phyloP scores from a whole-genome alignment of 1,284 basidiomycete genomes.

The Amylostereum areolatum region DNA sequence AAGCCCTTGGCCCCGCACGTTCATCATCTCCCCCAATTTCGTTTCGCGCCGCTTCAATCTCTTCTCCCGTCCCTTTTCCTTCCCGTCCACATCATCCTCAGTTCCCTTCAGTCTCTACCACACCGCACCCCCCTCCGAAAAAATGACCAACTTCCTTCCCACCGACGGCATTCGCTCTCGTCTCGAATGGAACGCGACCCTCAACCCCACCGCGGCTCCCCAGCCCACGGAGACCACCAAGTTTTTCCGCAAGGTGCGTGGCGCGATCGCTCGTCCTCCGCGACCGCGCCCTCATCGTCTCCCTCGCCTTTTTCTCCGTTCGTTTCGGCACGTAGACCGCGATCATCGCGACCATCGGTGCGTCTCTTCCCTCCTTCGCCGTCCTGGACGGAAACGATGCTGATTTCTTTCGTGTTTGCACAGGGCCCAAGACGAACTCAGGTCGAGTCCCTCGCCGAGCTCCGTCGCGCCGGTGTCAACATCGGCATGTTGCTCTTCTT shows the following conservation, averaged over 20 bases:
- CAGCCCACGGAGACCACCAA: conserved; percentile 73
- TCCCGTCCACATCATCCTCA: conserved; percentile 9
- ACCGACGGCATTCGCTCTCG: conserved; percentile 65
- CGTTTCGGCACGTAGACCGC: conserved; percentile 56
- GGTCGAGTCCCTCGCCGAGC: conserved; percentile 77
- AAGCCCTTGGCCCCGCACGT: neutral
- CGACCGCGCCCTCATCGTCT: conserved; percentile 7
- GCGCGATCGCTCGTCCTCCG: conserved; percentile 6
- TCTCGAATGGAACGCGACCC: conserved; percentile 85
- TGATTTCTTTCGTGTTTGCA: conserved; percentile 12
- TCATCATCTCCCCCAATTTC: conserved; percentile 12
- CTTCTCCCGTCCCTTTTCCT: conserved; percentile 10
- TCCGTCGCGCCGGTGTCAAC: conserved; percentile 89
- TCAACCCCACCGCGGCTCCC: conserved; percentile 67
- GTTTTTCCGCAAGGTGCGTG: conserved; percentile 80
- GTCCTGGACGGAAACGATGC: conserved; percentile 5
- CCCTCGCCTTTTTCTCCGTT: conserved; percentile 1
- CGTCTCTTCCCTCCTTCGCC: conserved; percentile 14
- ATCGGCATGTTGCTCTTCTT: conserved; percentile 61
- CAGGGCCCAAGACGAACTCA: conserved; percentile 88
- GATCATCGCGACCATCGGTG: conserved; percentile 96
- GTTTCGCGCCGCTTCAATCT: conserved; percentile 24
- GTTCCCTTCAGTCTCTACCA: conserved; percentile 15
- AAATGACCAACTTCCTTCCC: conserved; percentile 16
- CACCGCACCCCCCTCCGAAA: neutral